Evolutionary conservation across 345 rosid species (phyloP).

Genomic region (Citrus glauca): DNA sequence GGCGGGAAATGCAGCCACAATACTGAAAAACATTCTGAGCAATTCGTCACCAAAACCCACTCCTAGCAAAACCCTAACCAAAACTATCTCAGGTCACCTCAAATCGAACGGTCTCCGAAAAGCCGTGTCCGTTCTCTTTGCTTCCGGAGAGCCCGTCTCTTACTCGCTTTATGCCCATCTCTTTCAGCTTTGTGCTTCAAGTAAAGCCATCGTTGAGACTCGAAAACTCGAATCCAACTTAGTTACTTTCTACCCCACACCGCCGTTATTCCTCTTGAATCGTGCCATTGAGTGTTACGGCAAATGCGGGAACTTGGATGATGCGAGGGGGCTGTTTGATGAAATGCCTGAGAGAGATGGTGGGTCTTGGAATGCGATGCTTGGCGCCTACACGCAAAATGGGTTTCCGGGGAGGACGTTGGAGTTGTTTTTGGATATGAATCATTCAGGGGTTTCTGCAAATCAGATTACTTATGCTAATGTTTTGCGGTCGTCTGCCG

Average conservation of each 20-base stretch:
- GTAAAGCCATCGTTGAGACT: constrained; percentile 50
- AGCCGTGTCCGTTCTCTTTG: constrained; percentile 62
- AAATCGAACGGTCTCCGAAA: constrained; percentile 36
- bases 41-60: constrained; percentile 19
- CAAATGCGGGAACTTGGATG: constrained; percentile 43
- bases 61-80: constrained; percentile 26
- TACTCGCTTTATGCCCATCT: constrained; percentile 59
- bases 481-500: constrained; percentile 52
- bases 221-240: constrained; percentile 76
- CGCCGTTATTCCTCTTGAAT: constrained; percentile 58
- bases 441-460: constrained; percentile 35
- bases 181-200: constrained; percentile 48
- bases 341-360: constrained; percentile 89
- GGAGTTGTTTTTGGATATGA: constrained; percentile 52
- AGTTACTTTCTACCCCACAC: constrained; percentile 38
- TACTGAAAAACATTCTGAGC: background rate
- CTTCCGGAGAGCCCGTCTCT: constrained; percentile 46
- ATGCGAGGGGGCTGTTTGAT: constrained; percentile 70
- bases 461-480: constrained; percentile 62
- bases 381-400: constrained; percentile 47
- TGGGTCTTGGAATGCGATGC: constrained; percentile 89
- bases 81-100: constrained; percentile 36
- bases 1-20: background rate
- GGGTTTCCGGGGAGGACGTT: constrained; percentile 34
- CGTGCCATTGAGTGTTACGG: constrained; percentile 75